Evolutionary conservation across 768 basidiomycete genomes (phyloP).

Genomic region (Lentinula detonsa): DNA sequence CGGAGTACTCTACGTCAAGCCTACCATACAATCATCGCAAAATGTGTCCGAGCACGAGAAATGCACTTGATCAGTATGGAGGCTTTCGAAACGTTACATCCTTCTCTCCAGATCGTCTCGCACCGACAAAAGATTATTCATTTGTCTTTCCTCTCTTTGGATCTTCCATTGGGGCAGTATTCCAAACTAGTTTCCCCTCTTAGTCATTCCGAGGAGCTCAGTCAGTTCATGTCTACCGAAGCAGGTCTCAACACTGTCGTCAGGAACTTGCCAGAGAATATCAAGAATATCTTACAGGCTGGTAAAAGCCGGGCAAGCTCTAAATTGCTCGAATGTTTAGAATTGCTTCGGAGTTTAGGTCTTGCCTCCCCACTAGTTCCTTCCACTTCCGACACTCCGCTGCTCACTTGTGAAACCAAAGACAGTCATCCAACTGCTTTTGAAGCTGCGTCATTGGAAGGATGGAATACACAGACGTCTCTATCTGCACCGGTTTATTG

Average conservation of each 20-base stretch:
- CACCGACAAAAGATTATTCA: constrained; percentile 50
- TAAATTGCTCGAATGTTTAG: constrained; percentile 57
- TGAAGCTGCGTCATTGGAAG: constrained; percentile 33
- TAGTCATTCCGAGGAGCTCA: constrained; percentile 52
- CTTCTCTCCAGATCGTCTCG: constrained; percentile 44
- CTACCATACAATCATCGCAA: constrained; percentile 71
- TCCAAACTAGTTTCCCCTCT: constrained; percentile 57
- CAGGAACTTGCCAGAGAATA: constrained; percentile 41
- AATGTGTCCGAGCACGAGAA: constrained; percentile 54
- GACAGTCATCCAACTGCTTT: constrained; percentile 41
- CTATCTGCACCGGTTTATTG: constrained; percentile 56
- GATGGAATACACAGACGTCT: constrained; percentile 38
- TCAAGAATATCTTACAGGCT: constrained; percentile 50
- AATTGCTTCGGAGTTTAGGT: constrained; percentile 50
- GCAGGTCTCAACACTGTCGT: constrained; percentile 44
- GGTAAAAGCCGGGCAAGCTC: constrained; percentile 53
- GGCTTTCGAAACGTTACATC: constrained; percentile 33
- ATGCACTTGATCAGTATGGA: constrained; percentile 53
- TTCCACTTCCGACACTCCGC: constrained; percentile 33
- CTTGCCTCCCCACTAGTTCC: constrained; percentile 53
- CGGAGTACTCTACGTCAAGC: constrained; percentile 63
- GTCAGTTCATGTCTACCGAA: constrained; percentile 40
- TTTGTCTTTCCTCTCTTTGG: constrained; percentile 53
- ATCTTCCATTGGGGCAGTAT: constrained; percentile 60
- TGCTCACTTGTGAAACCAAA: constrained; percentile 38